Evolutionary conservation across 768 basidiomycete genomes (phyloP).

Genomic region (Amyloporia xantha): DNA sequence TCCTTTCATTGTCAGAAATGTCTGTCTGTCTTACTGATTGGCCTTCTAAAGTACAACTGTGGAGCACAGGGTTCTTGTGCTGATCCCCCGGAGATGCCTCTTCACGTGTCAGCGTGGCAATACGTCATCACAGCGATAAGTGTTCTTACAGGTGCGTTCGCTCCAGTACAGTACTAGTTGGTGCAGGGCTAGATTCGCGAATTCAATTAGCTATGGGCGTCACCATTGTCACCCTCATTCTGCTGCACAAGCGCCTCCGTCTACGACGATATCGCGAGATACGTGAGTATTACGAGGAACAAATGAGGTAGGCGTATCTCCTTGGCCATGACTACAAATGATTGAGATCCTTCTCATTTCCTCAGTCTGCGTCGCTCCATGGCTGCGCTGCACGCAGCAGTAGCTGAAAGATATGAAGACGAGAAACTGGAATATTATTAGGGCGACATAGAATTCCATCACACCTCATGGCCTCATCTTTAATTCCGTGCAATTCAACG

Average conservation of each 20-base stretch:
- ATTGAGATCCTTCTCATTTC: no score
- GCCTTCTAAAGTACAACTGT: constrained; percentile 30
- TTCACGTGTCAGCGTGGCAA: constrained; percentile 38
- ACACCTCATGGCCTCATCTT: no score
- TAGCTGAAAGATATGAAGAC: constrained; percentile 10
- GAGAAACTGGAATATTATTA: constrained; percentile 5
- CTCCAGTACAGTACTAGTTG: no score
- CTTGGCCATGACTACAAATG: no score
- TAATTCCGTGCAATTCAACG: no score
- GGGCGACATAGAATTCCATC: no score
- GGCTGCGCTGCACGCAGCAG: constrained; percentile 15
- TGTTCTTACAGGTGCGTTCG: constrained; percentile 34
- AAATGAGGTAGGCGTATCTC: constrained; percentile 29
- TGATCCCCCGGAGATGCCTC: constrained; percentile 32
- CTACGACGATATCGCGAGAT: constrained; percentile 33
- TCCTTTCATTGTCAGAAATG: no score
- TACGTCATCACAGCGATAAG: constrained; percentile 32
- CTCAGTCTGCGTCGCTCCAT: constrained; percentile 14
- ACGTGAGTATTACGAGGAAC: constrained; percentile 44
- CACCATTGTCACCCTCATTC: constrained; percentile 30
- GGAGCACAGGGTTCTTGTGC: constrained; percentile 20
- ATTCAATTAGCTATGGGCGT: constrained; percentile 33
- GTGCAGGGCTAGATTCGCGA: no score
- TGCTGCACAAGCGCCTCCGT: constrained; percentile 38
- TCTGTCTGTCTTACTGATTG: no score